These are phyloP conservation scores for Clitopilus passeckerianus DNA, from an alignment of 768 basidiomycete genomes.

Conservation along the genomic window DNA sequence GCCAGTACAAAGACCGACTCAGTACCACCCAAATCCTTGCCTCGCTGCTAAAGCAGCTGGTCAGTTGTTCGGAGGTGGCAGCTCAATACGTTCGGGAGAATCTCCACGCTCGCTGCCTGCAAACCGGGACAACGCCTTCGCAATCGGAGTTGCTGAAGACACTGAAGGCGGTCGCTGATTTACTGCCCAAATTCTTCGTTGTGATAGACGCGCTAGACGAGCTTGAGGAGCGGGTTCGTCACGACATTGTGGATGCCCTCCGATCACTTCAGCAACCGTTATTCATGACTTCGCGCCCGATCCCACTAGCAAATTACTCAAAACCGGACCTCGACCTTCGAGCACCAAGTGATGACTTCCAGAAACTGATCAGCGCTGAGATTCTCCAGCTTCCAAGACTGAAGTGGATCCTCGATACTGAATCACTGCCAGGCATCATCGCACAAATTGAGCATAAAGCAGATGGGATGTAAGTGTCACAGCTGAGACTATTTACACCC, in stretches of 20 bases:
- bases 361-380: neutral
- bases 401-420: neutral
- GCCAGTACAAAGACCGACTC: neutral
- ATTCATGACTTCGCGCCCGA: neutral
- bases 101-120: neutral
- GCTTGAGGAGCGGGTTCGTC: neutral
- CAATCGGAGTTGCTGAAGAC: neutral
- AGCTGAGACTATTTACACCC: neutral
- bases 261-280: neutral
- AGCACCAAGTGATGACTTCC: neutral
- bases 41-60: neutral
- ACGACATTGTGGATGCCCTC: neutral
- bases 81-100: neutral
- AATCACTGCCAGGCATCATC: neutral
- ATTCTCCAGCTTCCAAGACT: neutral
- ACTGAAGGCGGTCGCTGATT: neutral
- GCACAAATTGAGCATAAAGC: neutral
- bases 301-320: neutral
- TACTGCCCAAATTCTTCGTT: neutral
- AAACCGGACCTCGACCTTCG: neutral
- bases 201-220: neutral
- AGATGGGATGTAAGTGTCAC: neutral
- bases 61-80: neutral
- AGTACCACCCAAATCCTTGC: neutral
- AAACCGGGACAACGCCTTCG: neutral